Percentiles rank a stretch among this genome's conserved stretches.
Evolutionary conservation across 2,329 filamentous ascomycete species (phyloP).

Genomic region (Cordyceps javanica): DNA sequence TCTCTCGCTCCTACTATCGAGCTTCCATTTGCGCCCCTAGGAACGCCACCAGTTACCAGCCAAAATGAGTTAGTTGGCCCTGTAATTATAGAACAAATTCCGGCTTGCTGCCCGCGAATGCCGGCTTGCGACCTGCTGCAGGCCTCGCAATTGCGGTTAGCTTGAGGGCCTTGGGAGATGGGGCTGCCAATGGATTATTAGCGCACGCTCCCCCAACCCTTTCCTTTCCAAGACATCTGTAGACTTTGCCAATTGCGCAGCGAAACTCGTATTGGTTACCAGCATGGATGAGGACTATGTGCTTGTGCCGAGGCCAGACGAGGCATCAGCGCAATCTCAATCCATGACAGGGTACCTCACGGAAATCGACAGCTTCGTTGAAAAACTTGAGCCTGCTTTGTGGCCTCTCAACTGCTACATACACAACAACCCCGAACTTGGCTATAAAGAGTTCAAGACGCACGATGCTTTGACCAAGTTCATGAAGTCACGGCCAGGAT

Average conservation of each 20-base stretch:
- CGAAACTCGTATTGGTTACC: not conserved
- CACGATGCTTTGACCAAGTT: constrained; percentile 35
- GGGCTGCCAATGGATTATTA: not conserved
- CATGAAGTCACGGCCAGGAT: constrained; percentile 26
- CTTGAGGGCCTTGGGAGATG: not conserved
- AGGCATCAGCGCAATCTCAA: not conserved
- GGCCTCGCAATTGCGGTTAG: not conserved
- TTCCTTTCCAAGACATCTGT: not conserved
- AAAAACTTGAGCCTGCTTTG: constrained; percentile 19
- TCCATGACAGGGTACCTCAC: not conserved
- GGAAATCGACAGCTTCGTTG: constrained; percentile 27
- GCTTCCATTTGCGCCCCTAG: not conserved
- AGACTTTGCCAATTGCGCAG: not conserved
- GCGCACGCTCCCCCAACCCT: not conserved
- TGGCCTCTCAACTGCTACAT: constrained; percentile 34
- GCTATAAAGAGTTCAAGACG: constrained; percentile 35
- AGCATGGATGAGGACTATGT: constrained; percentile 13
- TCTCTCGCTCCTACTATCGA: not conserved
- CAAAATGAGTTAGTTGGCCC: not conserved
- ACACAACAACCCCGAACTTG: constrained; percentile 38
- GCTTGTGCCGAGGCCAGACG: constrained; percentile 5
- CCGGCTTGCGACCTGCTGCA: not conserved
- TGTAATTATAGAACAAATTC: not conserved
- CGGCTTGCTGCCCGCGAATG: not conserved
- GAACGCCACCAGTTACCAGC: not conserved